These are phyloP conservation scores for Marasmius sp. DNA, from an alignment of 1,284 basidiomycete species.

Conservation along the genomic window DNA sequence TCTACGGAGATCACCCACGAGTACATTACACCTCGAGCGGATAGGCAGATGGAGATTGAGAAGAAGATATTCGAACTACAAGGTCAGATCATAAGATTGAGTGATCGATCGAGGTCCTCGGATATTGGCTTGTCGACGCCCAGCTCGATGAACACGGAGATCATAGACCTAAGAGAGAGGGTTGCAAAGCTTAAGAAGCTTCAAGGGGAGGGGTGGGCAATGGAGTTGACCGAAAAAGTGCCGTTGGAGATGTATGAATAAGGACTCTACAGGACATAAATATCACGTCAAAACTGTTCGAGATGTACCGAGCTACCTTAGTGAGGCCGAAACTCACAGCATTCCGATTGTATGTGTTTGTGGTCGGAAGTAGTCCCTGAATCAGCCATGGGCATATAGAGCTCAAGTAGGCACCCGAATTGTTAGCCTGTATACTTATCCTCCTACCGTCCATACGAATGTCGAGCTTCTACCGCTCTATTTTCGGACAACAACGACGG, in stretches of 20 bases:
- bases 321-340: no score
- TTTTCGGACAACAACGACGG: no score
- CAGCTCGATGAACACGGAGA: background rate
- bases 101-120: background rate
- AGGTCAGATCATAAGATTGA: background rate
- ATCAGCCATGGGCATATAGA: no score
- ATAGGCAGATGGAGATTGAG: background rate
- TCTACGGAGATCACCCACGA: background rate
- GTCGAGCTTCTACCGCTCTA: no score
- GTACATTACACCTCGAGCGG: background rate
- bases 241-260: background rate
- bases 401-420: no score
- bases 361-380: no score
- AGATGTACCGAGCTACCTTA: no score
- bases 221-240: background rate
- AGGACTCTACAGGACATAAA: background rate
- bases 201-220: background rate
- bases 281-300: background rate
- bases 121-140: background rate
- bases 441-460: no score
- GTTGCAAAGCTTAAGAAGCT: background rate
- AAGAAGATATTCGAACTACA: background rate
- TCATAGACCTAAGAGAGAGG: background rate
- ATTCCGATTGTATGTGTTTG: no score
- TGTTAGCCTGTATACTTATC: no score